Conservation (phyloP, 169 alveolate species). For the Toxoplasma gondii region DNA sequence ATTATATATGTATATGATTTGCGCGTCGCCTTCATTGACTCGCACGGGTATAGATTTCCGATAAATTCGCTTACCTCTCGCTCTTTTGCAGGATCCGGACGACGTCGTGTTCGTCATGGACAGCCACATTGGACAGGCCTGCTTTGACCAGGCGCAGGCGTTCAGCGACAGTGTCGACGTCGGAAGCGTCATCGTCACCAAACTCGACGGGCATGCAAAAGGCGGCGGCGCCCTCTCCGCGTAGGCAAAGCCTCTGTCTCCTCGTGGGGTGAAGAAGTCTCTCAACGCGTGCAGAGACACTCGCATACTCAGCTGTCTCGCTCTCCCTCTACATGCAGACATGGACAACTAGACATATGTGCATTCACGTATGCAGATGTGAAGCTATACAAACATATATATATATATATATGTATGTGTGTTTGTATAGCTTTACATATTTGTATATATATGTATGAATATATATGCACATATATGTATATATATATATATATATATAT, state of each 20-base stretch:
- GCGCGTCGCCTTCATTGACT: too few species aligned
- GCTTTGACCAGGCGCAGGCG: constrained; percentile 99
- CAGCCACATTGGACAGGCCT: constrained; percentile 99
- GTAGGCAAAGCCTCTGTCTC: background rate
- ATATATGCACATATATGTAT: background rate
- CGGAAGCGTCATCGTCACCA: constrained; percentile 99
- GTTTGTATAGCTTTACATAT: background rate
- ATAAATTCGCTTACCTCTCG: background rate
- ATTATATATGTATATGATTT: too few species aligned
- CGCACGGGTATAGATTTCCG: too few species aligned
- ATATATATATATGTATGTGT: constrained; percentile 2
- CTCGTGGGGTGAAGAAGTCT: background rate
- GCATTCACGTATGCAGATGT: background rate
- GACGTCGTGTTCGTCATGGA: constrained; percentile 98
- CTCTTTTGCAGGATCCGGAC: constrained; percentile 88
- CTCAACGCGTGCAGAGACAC: background rate
- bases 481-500: background rate
- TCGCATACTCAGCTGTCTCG: background rate
- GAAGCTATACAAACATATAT: too few species aligned
- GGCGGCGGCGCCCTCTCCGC: constrained; percentile 99
- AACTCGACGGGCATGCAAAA: constrained; percentile 99
- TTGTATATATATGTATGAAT: too few species aligned
- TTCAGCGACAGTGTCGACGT: constrained; percentile 93
- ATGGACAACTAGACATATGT: background rate
- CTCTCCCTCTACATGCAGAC: background rate